Evolutionary conservation across 2,329 filamentous ascomycete species (phyloP), one percentile per base, ranked within the genome.

Genomic region (Fusarium sp.): DNA sequence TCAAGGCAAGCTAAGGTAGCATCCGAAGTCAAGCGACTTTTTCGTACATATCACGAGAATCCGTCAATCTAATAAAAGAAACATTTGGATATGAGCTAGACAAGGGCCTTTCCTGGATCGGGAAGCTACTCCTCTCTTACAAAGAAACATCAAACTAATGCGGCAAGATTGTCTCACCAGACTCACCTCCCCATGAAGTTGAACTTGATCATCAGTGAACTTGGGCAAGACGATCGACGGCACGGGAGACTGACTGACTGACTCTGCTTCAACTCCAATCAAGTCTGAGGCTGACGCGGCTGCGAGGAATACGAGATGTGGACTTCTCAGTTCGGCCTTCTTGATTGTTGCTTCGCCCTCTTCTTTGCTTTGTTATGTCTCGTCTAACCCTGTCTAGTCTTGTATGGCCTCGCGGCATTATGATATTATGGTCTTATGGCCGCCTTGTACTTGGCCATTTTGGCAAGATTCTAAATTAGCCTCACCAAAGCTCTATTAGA

Each of bases 41-140:
- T 55, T 62, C 58, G 56, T 62, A 62, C 56, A 55, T 22, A 55
- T 55, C 56, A 53, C 58, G 58, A 62, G 37, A 62, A 47, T 19
- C 35, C 47, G 33, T 37, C 11, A 22, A 41, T 47, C 58, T 62
- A 62, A 62, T 54, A 41, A 61, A 61, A 62, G 46, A 46, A 62
- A 43, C 19, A 41, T 10, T 32, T 30, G 35, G 24, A 30, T 39
- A 39, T n/a, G 20, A 22, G 28, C 24, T 58, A 19, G 15, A 17
- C 35, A n/a, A 37, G 35, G 35, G 35, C 13, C 28, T 53, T 47
- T 20, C n/a, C 9, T 28, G 2, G 46, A 47, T 39, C 32, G 22
- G 22, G 30, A 49, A 54, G 49, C 48, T 35, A 39, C 22, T 44
- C 33, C 49, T 44, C 49, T 52, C 35, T 37, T 57, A 20, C 40